A percentile compares a stretch with the other conserved stretches of the same genome.
These are phyloP conservation scores for Flaveria robusta DNA, from an alignment of 129 eudicot species.

Conservation along the genomic window DNA sequence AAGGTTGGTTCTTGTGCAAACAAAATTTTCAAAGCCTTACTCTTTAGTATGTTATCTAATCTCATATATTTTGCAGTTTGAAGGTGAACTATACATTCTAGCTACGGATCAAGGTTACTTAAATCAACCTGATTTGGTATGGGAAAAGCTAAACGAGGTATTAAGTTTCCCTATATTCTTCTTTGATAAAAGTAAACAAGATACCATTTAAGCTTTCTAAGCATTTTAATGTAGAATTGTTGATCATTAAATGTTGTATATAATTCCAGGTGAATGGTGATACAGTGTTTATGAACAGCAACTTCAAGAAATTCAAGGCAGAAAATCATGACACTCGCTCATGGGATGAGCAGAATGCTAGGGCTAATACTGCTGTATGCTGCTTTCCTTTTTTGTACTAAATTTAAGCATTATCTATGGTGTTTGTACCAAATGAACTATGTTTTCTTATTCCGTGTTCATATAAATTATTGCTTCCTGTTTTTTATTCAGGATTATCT, in stretches of 20 bases:
- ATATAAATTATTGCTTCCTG: slow-evolving; percentile 4
- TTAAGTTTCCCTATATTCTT: slow-evolving; percentile 5
- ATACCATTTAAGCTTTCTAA: neutral
- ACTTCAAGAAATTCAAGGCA: slow-evolving; percentile 77
- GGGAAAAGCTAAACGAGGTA: slow-evolving; percentile 99
- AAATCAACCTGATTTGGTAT: slow-evolving; percentile 91
- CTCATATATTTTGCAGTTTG: slow-evolving; percentile 56
- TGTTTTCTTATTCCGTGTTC: neutral
- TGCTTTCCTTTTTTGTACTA: slow-evolving; percentile 9
- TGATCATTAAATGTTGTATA: slow-evolving; percentile 1
- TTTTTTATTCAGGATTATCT: slow-evolving; percentile 66
- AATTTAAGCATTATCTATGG: neutral
- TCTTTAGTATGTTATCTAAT: slow-evolving; percentile 24
- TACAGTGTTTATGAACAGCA: slow-evolving; percentile 64
- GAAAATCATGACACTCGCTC: slow-evolving; percentile 55
- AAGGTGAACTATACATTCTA: slow-evolving; percentile 76
- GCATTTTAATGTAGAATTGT: slow-evolving; percentile 20
- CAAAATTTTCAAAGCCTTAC: neutral
- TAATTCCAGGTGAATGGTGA: slow-evolving; percentile 84
- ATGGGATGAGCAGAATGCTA: slow-evolving; percentile 74
- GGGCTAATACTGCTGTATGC: slow-evolving; percentile 80
- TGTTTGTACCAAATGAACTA: slow-evolving; percentile 6
- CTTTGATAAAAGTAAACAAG: neutral
- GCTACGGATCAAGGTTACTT: slow-evolving; percentile 93
- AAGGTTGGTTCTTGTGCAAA: slow-evolving; percentile 58